These are phyloP conservation scores for Eremothecium gossypii DNA, from an alignment of 1,139 yeast genomes.

Conservation along the genomic window DNA sequence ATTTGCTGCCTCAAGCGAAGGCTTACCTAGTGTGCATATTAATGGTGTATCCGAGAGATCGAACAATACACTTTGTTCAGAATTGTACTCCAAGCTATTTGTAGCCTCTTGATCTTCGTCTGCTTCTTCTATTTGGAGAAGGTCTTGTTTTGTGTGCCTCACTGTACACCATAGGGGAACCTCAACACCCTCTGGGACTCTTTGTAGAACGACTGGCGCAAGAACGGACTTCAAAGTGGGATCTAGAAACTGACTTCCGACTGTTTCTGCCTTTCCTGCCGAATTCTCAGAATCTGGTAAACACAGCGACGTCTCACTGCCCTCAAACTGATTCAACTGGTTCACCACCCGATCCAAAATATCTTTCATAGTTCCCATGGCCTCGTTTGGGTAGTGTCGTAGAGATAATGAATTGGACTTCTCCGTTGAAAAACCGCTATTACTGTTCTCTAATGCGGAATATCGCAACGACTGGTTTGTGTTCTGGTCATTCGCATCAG, in stretches of 20 bases:
- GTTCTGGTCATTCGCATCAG: neutral
- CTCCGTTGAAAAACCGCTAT: neutral
- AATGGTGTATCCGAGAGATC: neutral
- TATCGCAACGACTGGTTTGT: neutral
- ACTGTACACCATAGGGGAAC: conserved; percentile 3
- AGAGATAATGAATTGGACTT: neutral
- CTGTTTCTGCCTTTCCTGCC: neutral
- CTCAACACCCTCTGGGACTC: neutral
- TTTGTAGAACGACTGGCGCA: neutral
- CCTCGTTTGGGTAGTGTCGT: neutral
- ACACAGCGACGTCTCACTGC: neutral
- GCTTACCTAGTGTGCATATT: neutral
- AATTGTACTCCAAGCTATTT: neutral
- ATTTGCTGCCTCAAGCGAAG: neutral
- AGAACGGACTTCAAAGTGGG: neutral
- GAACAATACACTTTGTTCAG: neutral
- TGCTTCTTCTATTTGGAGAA: neutral
- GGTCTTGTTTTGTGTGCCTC: neutral
- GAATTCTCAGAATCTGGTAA: neutral
- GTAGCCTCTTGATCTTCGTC: neutral
- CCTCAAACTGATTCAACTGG: neutral
- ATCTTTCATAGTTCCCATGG: neutral
- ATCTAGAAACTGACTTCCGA: neutral
- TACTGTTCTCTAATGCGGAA: neutral
- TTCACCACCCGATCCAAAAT: neutral